Base-by-base conservation (phyloP, 352 stramenopile genomes). In the Phytophthora chlamydospora region DNA sequence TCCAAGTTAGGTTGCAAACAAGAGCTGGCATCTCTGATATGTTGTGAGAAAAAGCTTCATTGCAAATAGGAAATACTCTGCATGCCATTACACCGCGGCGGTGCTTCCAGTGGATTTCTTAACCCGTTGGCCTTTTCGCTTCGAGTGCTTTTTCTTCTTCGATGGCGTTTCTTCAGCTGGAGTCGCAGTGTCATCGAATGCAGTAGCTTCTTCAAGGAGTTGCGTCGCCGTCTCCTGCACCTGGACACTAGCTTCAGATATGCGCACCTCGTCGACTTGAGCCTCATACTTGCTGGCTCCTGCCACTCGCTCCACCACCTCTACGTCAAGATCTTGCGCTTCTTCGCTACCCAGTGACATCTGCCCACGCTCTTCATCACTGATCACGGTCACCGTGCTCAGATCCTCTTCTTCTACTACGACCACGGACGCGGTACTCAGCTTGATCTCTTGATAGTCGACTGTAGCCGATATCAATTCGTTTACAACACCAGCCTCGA, bases 21-120 rank as follows among this genome's bases (percentile, higher is more conserved):
- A 29, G 24, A 29, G 24, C 24, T 29, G 24, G 24, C 24, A 29
- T 29, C 24, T 0, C 24, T 6, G 24, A 29, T 29, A 6, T 29
- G 4, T 29, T 29, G 24, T 29, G 24, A 29, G 24, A 29, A 29
- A 29, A 29, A 29, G 24, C 24, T 29, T 59, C 17, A 59, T 10
- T 35, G 54, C 16, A 17, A 71, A 71, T 68, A 67, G 50, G 64
- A 59, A 59, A 46, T 66, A 62, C 47, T 68, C 62, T 75, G n/a
- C n/a, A n/a, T n/a, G n/a, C 53, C 21, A 71, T 68, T 65, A 71
- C 32, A 51, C 43, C n/a, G 42, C 57, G 40, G 33, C 39, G 8
- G 44, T 24, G 38, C 29, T 42, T 61, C 38, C 47, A 32, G 32
- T 31, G 9, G 21, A 24, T 29, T 62, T 60, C 31, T 59, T 66